Evolutionary conservation across 2,329 filamentous ascomycete genomes (phyloP).

Genomic region (Fusarium sp.): DNA sequence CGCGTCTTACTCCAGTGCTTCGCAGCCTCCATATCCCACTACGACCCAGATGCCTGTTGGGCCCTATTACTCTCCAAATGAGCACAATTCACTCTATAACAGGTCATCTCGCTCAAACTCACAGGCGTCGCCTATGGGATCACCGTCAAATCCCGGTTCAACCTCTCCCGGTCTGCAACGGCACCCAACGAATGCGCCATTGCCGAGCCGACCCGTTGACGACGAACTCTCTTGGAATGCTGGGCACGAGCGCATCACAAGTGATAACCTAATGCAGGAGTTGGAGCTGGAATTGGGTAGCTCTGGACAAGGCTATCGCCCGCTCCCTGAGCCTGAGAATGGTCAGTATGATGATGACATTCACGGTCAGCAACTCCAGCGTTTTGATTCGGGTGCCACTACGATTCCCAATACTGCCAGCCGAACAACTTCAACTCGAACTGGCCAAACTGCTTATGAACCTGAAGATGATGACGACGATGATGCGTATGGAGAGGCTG

Average conservation of each 20-base stretch:
- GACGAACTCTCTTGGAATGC: slow-evolving; percentile 61
- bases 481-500: slow-evolving; percentile 89
- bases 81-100: slow-evolving; percentile 62
- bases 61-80: slow-evolving; percentile 64
- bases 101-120: slow-evolving; percentile 65
- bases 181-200: slow-evolving; percentile 72
- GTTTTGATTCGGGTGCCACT: slow-evolving; percentile 67
- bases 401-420: slow-evolving; percentile 54
- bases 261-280: slow-evolving; percentile 70
- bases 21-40: slow-evolving; percentile 67
- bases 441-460: slow-evolving; percentile 37
- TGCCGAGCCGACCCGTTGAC: slow-evolving; percentile 68
- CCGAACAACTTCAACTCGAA: slow-evolving; percentile 42
- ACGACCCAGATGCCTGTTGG: slow-evolving; percentile 68
- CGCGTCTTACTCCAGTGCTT: slow-evolving; percentile 53
- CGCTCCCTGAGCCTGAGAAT: slow-evolving; percentile 60
- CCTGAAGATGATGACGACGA: slow-evolving; percentile 77
- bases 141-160: slow-evolving; percentile 59
- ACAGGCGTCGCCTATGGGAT: slow-evolving; percentile 63
- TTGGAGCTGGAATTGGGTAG: slow-evolving; percentile 69
- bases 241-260: slow-evolving; percentile 60
- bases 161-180: slow-evolving; percentile 64
- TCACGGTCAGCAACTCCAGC: slow-evolving; percentile 59
- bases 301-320: slow-evolving; percentile 53
- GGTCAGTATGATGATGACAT: slow-evolving; percentile 64